These are phyloP conservation scores for Porodaedalea pini DNA, from an alignment of 1,284 basidiomycete species.

Conservation along the genomic window DNA sequence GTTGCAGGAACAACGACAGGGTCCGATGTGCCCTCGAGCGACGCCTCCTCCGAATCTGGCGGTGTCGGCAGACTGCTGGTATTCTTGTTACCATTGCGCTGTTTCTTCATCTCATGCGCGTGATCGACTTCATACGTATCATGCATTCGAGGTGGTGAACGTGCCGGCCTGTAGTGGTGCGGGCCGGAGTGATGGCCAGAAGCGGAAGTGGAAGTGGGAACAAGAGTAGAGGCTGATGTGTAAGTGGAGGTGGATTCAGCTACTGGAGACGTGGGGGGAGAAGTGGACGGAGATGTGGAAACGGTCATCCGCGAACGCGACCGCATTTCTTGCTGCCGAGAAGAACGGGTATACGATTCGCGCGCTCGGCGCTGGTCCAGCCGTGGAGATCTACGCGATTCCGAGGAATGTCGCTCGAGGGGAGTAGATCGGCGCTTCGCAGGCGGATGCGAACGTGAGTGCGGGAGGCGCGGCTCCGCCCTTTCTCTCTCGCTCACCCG, in stretches of 20 bases:
- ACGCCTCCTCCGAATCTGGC: constrained; percentile 16
- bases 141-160: background rate
- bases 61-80: constrained; percentile 13
- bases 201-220: background rate
- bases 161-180: background rate
- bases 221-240: background rate
- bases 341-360: background rate
- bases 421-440: background rate
- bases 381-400: background rate
- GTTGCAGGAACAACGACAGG: background rate
- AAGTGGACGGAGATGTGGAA: too few species aligned
- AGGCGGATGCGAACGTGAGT: background rate
- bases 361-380: background rate
- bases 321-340: background rate
- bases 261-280: too few species aligned
- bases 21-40: background rate
- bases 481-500: background rate
- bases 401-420: background rate
- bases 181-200: too few species aligned
- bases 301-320: too few species aligned
- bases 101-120: background rate
- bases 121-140: background rate
- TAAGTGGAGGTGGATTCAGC: background rate
- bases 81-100: background rate
- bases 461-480: too few species aligned